phyloP scores from a whole-genome alignment of 1,139 yeast species.

The Lizanozyma gosingica region DNA sequence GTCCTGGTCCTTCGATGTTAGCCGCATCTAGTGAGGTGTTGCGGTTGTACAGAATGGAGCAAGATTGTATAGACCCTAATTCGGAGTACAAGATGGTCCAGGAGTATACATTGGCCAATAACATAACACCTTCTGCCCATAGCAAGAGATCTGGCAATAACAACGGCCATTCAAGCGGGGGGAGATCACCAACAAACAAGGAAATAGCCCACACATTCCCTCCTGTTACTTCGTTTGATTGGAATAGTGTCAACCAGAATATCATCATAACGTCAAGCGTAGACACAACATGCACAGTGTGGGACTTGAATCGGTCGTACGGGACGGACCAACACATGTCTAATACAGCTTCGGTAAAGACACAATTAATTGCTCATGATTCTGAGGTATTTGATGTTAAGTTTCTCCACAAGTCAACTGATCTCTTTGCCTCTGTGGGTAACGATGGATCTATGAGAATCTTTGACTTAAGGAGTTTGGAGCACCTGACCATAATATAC shows the following conservation, averaged over 20 bases:
- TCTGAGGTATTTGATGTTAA: conserved; percentile 90
- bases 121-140: not conserved
- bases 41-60: conserved; percentile 14
- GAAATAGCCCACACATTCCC: conserved; percentile 41
- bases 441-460: conserved; percentile 93
- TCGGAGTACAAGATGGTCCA: not conserved
- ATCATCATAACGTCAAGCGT: conserved; percentile 77
- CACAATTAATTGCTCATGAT: conserved; percentile 95
- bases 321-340: conserved; percentile 20
- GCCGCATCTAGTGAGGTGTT: conserved; percentile 23
- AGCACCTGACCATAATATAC: conserved; percentile 89
- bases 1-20: conserved; percentile 12
- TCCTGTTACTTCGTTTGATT: conserved; percentile 88
- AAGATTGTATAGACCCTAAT: conserved; percentile 1
- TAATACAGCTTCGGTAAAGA: conserved; percentile 65
- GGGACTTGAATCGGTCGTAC: conserved; percentile 60
- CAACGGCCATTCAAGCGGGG: conserved; percentile 1
- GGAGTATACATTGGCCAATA: not conserved
- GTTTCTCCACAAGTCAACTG: conserved; percentile 65
- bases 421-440: conserved; percentile 87
- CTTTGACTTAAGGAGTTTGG: conserved; percentile 81
- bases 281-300: conserved; percentile 93
- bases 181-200: conserved; percentile 11
- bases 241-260: conserved; percentile 71
- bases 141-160: not conserved